Percentiles rank a stretch among this genome's conserved stretches.
Conservation (phyloP, 2,329 filamentous ascomycete species). For the Fusarium oxysporum region DNA sequence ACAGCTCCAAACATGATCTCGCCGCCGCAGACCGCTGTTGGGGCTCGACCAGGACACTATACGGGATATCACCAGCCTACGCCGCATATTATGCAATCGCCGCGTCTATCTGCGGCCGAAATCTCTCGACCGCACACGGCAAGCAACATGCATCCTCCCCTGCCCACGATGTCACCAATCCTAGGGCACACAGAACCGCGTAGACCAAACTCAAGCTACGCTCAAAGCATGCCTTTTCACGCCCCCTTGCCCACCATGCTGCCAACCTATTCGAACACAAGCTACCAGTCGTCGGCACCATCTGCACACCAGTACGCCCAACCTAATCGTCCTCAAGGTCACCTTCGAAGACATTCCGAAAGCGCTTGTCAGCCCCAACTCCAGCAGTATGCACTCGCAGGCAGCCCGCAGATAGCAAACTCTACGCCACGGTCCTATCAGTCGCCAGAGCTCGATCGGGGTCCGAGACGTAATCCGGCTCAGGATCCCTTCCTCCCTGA, state of each 20-base stretch:
- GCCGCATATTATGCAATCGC: not conserved
- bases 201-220: not conserved
- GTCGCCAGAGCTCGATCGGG: not conserved
- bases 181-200: not conserved
- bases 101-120: not conserved
- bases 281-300: not conserved
- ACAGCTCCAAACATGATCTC: not conserved
- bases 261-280: not conserved
- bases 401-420: not conserved
- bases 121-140: not conserved
- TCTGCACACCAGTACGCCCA: not conserved
- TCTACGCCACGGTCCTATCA: conserved; percentile 3
- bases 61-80: not conserved
- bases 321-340: not conserved
- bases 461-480: not conserved
- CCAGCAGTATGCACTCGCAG: not conserved
- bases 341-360: not conserved
- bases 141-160: not conserved
- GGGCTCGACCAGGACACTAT: not conserved
- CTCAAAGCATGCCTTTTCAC: not conserved
- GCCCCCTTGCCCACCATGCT: not conserved
- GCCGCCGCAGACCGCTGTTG: not conserved
- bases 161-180: not conserved
- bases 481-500: not conserved
- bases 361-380: not conserved